phyloP scores from a whole-genome alignment of 805 yeast genomes.

The Metschnikowia continentalis region DNA sequence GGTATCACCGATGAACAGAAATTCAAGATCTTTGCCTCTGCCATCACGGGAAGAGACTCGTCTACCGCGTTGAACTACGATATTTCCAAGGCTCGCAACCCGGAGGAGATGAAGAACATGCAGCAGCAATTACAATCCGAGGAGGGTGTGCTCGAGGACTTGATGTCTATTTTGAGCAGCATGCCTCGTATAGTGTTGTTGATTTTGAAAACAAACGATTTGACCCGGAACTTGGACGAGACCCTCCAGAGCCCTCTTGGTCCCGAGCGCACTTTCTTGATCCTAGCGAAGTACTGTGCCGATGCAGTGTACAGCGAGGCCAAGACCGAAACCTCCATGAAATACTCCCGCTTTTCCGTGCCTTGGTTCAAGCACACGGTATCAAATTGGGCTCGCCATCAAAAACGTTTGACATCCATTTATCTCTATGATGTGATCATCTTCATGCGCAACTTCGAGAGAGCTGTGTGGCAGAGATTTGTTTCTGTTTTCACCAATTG shows the following conservation, averaged over 20 bases:
- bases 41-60: slow-evolving; percentile 91
- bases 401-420: slow-evolving; percentile 28
- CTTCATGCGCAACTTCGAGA: slow-evolving; percentile 15
- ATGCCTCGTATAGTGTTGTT: slow-evolving; percentile 85
- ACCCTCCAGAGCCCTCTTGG: slow-evolving; percentile 78
- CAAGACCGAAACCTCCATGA: slow-evolving; percentile 32
- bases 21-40: slow-evolving; percentile 83
- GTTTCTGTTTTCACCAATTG: neutral
- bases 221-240: slow-evolving; percentile 87
- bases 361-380: slow-evolving; percentile 15
- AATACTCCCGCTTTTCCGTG: slow-evolving; percentile 19
- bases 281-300: slow-evolving; percentile 89
- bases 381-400: slow-evolving; percentile 33
- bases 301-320: slow-evolving; percentile 69
- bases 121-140: slow-evolving; percentile 52
- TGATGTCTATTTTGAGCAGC: slow-evolving; percentile 72
- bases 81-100: slow-evolving; percentile 47
- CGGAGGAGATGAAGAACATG: slow-evolving; percentile 66
- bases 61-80: slow-evolving; percentile 68
- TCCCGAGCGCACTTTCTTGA: slow-evolving; percentile 78
- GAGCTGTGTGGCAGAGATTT: neutral
- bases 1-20: slow-evolving; percentile 66
- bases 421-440: slow-evolving; percentile 31
- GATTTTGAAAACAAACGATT: slow-evolving; percentile 89
- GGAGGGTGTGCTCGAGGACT: slow-evolving; percentile 61